Conservation (phyloP, 257 asterid genomes). For the Solanum microdontum region DNA sequence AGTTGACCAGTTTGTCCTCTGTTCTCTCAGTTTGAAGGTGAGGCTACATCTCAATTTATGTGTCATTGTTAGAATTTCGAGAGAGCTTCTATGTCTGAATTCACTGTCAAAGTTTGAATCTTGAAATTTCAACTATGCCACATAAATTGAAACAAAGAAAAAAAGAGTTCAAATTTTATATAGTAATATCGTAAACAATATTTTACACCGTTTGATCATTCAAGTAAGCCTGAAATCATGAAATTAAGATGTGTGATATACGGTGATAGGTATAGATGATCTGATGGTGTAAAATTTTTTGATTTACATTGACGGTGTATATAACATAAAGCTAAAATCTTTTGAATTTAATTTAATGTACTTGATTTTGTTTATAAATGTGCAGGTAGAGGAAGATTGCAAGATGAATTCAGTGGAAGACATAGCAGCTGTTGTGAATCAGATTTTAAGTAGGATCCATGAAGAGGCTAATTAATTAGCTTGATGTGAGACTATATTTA, state of each 20-base stretch:
- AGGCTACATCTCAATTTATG: not conserved
- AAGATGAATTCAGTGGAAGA: conserved; percentile 20
- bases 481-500: not conserved
- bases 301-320: not conserved
- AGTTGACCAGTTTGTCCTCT: conserved; percentile 18
- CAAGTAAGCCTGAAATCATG: not conserved
- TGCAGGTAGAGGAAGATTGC: conserved; percentile 36
- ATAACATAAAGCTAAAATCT: not conserved
- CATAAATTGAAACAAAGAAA: not conserved
- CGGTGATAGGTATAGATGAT: not conserved
- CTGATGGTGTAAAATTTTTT: not conserved
- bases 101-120: not conserved
- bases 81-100: not conserved
- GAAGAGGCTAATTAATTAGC: conserved; percentile 4
- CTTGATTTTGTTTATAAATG: not conserved
- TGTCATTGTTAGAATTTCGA: not conserved
- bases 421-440: conserved; percentile 29
- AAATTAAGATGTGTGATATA: not conserved
- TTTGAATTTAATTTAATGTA: not conserved
- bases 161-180: not conserved
- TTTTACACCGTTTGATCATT: not conserved
- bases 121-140: not conserved
- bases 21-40: conserved; percentile 25
- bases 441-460: conserved; percentile 9
- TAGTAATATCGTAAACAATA: not conserved